These are phyloP conservation scores for Akanthomyces lecanii DNA, from an alignment of 2,329 filamentous ascomycete species.

Conservation along the genomic window DNA sequence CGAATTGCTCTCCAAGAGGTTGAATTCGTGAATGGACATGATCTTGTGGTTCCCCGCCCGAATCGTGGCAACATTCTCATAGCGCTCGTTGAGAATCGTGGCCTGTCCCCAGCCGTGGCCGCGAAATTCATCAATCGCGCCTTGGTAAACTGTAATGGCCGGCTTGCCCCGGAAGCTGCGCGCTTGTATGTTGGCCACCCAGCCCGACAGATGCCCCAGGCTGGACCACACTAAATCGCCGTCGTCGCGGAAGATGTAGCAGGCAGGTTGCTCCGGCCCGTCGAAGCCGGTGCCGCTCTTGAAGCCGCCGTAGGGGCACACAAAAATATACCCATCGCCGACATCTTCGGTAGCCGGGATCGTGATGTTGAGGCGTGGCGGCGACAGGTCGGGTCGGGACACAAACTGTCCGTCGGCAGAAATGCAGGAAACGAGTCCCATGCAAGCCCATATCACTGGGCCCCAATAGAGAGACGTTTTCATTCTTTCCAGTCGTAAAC, in stretches of 20 bases:
- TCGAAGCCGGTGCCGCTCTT: neutral
- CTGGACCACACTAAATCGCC: slow-evolving; percentile 56
- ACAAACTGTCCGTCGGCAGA: too few relatives aligned
- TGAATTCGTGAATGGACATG: slow-evolving; percentile 52
- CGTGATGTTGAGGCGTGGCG: neutral
- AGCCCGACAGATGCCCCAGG: slow-evolving; percentile 48
- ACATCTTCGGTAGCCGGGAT: neutral
- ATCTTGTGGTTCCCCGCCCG: slow-evolving; percentile 47
- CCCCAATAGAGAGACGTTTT: too few relatives aligned
- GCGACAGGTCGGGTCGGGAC: neutral
- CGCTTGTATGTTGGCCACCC: slow-evolving; percentile 53
- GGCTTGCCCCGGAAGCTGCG: slow-evolving; percentile 32
- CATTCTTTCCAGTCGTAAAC: too few relatives aligned
- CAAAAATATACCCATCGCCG: neutral
- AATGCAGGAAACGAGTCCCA: too few relatives aligned
- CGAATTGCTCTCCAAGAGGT: slow-evolving; percentile 47
- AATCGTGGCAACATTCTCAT: slow-evolving; percentile 50
- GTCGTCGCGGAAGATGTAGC: slow-evolving; percentile 50
- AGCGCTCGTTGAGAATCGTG: slow-evolving; percentile 49
- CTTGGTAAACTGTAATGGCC: too few relatives aligned
- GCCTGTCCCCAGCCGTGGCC: slow-evolving; percentile 40
- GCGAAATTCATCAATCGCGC: too few relatives aligned
- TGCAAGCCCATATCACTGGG: too few relatives aligned
- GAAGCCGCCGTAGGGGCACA: neutral
- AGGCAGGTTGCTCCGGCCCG: slow-evolving; percentile 36